Evolutionary conservation across 164 flowering plant species (phyloP).

Genomic region (Piper betle): DNA sequence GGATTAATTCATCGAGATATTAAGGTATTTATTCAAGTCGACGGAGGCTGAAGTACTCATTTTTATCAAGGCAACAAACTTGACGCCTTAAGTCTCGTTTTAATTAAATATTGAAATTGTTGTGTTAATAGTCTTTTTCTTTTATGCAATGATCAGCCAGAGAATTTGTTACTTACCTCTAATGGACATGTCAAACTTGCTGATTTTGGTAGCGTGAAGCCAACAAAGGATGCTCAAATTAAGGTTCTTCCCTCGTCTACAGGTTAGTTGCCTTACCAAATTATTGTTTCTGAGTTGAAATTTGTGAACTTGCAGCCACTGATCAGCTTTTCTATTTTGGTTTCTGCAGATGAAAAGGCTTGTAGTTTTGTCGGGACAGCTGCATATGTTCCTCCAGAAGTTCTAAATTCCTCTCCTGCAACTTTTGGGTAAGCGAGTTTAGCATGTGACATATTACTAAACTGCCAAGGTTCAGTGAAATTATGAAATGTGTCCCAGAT

Average conservation of each 20-base stretch:
- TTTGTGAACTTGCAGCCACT: not conserved
- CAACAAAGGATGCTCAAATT: slow-evolving; percentile 76
- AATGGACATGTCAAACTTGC: slow-evolving; percentile 97
- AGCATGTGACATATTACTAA: not conserved
- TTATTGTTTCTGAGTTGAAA: not conserved
- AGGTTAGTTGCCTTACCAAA: slow-evolving; percentile 20
- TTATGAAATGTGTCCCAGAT: too few species aligned
- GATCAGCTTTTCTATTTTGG: slow-evolving; percentile 3
- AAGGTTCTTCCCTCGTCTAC: slow-evolving; percentile 84
- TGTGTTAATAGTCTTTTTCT: not conserved
- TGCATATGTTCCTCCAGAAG: slow-evolving; percentile 99
- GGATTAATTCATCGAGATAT: slow-evolving; percentile 98
- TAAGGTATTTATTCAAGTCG: slow-evolving; percentile 37
- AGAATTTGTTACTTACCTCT: slow-evolving; percentile 82
- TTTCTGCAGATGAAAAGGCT: slow-evolving; percentile 79
- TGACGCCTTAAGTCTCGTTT: not conserved
- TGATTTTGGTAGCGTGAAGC: slow-evolving; percentile 97
- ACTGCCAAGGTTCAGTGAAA: not conserved
- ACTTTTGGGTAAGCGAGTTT: slow-evolving; percentile 62
- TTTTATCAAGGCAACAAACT: not conserved
- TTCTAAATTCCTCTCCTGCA: slow-evolving; percentile 95
- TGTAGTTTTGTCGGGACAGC: slow-evolving; percentile 99
- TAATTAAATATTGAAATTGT: not conserved
- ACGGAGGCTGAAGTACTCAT: not conserved
- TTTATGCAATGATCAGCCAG: slow-evolving; percentile 52